phyloP scores from a whole-genome alignment of 345 rosid species.

The Pugionium dolabratum region DNA sequence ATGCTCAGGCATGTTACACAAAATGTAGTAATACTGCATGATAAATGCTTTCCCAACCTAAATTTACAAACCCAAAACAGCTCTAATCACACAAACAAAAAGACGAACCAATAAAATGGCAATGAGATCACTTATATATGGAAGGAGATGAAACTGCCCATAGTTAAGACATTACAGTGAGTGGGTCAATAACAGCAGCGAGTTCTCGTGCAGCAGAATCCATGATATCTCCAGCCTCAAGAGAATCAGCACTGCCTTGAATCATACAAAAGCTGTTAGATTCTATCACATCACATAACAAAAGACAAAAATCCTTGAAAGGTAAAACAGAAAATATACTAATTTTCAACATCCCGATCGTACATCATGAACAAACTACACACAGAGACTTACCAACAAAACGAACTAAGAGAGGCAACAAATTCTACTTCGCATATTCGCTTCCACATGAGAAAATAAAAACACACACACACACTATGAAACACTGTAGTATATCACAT shows the following conservation, averaged over 20 bases:
- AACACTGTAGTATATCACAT: too few species aligned
- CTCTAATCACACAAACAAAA: neutral
- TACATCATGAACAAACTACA: slow-evolving; percentile 7
- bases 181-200: slow-evolving; percentile 40
- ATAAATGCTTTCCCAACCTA: slow-evolving; percentile 57
- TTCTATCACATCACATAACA: slow-evolving; percentile 1
- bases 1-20: slow-evolving; percentile 47
- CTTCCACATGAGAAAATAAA: neutral
- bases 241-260: slow-evolving; percentile 22
- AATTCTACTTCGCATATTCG: slow-evolving; percentile 8
- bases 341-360: neutral
- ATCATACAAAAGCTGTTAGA: neutral
- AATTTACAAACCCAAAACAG: neutral
- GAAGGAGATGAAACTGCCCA: slow-evolving; percentile 14
- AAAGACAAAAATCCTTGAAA: neutral
- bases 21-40: slow-evolving; percentile 49
- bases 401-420: neutral
- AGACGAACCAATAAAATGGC: neutral
- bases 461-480: too few species aligned
- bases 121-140: neutral
- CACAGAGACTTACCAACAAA: neutral
- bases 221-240: slow-evolving; percentile 37
- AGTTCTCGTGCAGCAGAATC: slow-evolving; percentile 45
- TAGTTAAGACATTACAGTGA: slow-evolving; percentile 19
- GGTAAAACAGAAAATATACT: neutral